These are phyloP conservation scores for Carex cristatella DNA, from an alignment of 176 grass and related monocot genomes.

Conservation along the genomic window DNA sequence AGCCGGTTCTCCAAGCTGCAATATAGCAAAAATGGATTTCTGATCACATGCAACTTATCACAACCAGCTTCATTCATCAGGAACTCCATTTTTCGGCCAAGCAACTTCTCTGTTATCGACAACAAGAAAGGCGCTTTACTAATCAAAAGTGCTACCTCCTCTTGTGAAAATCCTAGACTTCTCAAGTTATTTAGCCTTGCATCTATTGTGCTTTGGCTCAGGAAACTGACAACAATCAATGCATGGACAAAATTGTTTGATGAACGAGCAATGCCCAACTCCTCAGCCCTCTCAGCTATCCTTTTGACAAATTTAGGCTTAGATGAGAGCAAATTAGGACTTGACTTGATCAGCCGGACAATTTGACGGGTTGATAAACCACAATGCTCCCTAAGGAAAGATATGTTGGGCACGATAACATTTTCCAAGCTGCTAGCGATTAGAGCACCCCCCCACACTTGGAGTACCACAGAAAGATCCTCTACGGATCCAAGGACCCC, in stretches of 20 bases:
- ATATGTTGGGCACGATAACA: slow-evolving; percentile 26
- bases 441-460: background rate
- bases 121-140: background rate
- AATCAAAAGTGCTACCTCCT: background rate
- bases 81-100: slow-evolving; percentile 18
- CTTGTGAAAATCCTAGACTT: background rate
- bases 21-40: background rate
- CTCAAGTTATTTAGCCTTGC: background rate
- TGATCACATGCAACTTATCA: background rate
- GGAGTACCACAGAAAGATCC: background rate
- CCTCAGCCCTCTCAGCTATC: background rate
- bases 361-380: slow-evolving; percentile 30
- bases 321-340: background rate
- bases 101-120: background rate
- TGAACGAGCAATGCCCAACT: background rate
- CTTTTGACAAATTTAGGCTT: background rate
- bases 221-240: background rate
- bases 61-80: background rate
- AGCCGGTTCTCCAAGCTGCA: background rate
- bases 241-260: background rate
- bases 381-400: slow-evolving; percentile 14
- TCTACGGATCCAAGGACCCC: background rate
- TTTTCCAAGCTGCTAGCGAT: background rate
- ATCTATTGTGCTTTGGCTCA: background rate
- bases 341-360: background rate